Evolutionary conservation across 768 basidiomycete genomes (phyloP).

Genomic region (Amanita molliuscula): DNA sequence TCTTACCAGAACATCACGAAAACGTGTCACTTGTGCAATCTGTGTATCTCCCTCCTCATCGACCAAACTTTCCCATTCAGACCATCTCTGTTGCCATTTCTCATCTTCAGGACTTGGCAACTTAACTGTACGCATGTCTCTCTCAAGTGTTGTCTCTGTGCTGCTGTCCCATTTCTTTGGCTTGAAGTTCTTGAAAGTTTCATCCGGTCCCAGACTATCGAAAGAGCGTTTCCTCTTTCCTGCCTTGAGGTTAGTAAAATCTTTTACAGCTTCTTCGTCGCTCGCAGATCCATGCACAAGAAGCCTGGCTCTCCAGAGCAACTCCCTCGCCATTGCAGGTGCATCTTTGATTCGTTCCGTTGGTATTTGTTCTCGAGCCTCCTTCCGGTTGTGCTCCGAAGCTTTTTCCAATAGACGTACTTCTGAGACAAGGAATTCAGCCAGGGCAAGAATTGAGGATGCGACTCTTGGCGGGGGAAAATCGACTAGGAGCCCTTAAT

Average conservation of each 20-base stretch:
- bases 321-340: conserved; percentile 68
- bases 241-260: background rate
- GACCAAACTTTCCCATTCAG: conserved; percentile 17
- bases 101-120: conserved; percentile 25
- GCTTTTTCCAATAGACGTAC: conserved; percentile 62
- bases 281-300: conserved; percentile 46
- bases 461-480: conserved; percentile 46
- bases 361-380: conserved; percentile 76
- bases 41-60: conserved; percentile 20
- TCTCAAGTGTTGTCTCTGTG: conserved; percentile 30
- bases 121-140: conserved; percentile 26
- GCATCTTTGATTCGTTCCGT: conserved; percentile 75
- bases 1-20: conserved; percentile 42
- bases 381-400: conserved; percentile 59
- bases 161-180: conserved; percentile 58
- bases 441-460: conserved; percentile 57
- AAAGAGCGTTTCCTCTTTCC: conserved; percentile 34
- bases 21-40: conserved; percentile 31
- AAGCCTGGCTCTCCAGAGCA: conserved; percentile 72
- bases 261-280: conserved; percentile 48
- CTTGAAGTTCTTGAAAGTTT: conserved; percentile 53
- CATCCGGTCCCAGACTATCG: conserved; percentile 16
- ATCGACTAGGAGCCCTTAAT: conserved; percentile 38
- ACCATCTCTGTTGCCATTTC: conserved; percentile 38
- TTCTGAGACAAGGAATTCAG: conserved; percentile 75